Base-by-base conservation (phyloP, 108 stramenopile species). In the Craspedostauros australis region DNA sequence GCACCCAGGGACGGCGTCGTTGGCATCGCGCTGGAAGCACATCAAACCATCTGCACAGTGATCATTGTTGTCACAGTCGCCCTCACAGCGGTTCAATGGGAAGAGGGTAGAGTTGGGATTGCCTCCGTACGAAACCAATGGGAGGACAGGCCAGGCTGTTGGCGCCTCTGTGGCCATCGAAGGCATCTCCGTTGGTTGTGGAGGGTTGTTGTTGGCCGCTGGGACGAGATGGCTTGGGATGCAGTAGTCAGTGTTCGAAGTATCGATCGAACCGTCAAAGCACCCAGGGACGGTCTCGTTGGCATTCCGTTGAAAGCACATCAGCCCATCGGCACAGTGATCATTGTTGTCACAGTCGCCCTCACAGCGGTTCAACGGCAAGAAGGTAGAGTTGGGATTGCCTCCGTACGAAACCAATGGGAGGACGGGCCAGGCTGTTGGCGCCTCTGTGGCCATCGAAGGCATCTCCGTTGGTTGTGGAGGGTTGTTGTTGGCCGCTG, bases 11-110 rank as follows among this genome's bases (percentile, higher is more conserved):
- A 66, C 64, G 6, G 24, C 21, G 18, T 66, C 34, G 16, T 18
- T 48, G 6, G 34, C 34, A 4, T 23, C 5, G 42, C 64, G 56
- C 16, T 39, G 56, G 39, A 51, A 66, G 23, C 64, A 58, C 4
- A 19, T 25, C 3, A 64, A 22, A 12, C 42, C 45, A 11, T 12
- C 34, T 14, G 39, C 62, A 42, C 64, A 66, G 2, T 66, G 44
- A 7, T 27, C 25, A 59, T 74, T 53, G 14, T 9, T 15, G 24
- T 71, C 65, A 40, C 77, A 78, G 47, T 78, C 77, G 5, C 77
- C 77, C 9, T 57, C 36, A 49, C 73, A 75, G 8, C 23, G 20
- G 3, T 6, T 32, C 38, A 73, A 62, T 7, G 72, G 77, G 26
- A 54, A 53, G 15, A 14, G 14, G 5, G 54, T 6, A 16, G 30